Conservation (phyloP, 441 rosid species). For the Adansonia gregorii region DNA sequence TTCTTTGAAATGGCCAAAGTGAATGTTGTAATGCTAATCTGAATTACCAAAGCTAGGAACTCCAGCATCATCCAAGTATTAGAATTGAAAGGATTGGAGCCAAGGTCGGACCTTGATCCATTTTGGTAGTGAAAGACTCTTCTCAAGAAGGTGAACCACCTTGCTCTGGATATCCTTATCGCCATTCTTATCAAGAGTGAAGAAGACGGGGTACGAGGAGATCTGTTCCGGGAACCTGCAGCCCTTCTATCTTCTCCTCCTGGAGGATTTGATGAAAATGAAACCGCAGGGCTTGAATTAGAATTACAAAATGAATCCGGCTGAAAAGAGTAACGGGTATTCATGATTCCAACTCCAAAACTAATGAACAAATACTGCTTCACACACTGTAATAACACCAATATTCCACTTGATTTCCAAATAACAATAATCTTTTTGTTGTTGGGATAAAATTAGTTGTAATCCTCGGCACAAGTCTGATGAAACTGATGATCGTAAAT, state of each 20-base stretch:
- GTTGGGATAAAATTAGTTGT: no score
- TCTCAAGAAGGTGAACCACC: slow-evolving; percentile 88
- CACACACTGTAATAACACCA: not conserved
- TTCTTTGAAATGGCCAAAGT: slow-evolving; percentile 65
- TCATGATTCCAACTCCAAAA: slow-evolving; percentile 43
- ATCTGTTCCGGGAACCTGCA: slow-evolving; percentile 47
- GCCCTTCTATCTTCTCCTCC: slow-evolving; percentile 38
- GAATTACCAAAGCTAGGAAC: slow-evolving; percentile 66
- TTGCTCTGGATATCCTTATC: slow-evolving; percentile 82
- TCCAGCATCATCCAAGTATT: slow-evolving; percentile 86
- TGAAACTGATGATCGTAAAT: slow-evolving; percentile 15
- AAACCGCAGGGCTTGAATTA: slow-evolving; percentile 40
- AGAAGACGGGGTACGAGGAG: slow-evolving; percentile 46
- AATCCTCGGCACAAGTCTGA: not conserved
- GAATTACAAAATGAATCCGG: slow-evolving; percentile 53
- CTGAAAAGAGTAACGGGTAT: slow-evolving; percentile 52
- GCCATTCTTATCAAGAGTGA: slow-evolving; percentile 65
- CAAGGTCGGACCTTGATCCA: slow-evolving; percentile 89
- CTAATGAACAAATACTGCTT: not conserved
- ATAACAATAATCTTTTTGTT: not conserved
- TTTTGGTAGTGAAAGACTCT: slow-evolving; percentile 97
- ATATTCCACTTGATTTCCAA: not conserved
- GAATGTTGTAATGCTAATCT: slow-evolving; percentile 63
- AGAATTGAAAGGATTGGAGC: slow-evolving; percentile 90
- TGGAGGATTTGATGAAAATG: slow-evolving; percentile 56